Percentiles rank a stretch among this genome's conserved stretches.
Evolutionary conservation across 2,329 filamentous ascomycete genomes (phyloP).

Genomic region (Basipetospora chlamydospora): DNA sequence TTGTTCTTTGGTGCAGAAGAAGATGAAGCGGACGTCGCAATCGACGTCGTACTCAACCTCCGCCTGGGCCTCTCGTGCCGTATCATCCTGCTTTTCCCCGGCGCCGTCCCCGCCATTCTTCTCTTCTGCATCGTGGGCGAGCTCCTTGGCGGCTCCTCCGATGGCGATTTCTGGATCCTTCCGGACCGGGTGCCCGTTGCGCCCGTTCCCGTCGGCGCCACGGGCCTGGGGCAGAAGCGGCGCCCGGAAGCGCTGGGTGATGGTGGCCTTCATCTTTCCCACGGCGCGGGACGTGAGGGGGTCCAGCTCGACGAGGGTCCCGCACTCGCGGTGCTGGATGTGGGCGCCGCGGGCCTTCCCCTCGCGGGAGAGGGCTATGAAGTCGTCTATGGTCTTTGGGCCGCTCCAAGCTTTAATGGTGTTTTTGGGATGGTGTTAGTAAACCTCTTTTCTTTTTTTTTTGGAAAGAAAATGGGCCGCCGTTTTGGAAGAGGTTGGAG

Average conservation of each 20-base stretch:
- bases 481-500: not conserved
- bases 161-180: too few species aligned
- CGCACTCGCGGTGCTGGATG: conserved; percentile 42
- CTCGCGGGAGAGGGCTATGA: conserved; percentile 25
- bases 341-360: conserved; percentile 36
- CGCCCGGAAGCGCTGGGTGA: conserved; percentile 31
- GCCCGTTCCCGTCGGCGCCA: not conserved
- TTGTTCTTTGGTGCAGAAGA: conserved; percentile 25
- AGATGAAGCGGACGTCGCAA: conserved; percentile 34
- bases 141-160: too few species aligned
- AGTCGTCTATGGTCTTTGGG: conserved; percentile 12
- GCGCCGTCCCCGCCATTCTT: not conserved
- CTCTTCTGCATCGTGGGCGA: too few species aligned
- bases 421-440: not conserved
- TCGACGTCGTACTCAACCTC: conserved; percentile 28
- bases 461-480: not conserved
- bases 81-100: not conserved
- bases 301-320: conserved; percentile 29
- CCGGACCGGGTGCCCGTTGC: too few species aligned
- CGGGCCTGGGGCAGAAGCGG: conserved; percentile 11
- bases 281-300: conserved; percentile 24
- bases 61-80: not conserved
- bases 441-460: not conserved
- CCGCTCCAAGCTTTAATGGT: conserved; percentile 27
- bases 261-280: conserved; percentile 39